Conservation (phyloP, 176 grass and related monocot genomes). For the Pharus latifolius region DNA sequence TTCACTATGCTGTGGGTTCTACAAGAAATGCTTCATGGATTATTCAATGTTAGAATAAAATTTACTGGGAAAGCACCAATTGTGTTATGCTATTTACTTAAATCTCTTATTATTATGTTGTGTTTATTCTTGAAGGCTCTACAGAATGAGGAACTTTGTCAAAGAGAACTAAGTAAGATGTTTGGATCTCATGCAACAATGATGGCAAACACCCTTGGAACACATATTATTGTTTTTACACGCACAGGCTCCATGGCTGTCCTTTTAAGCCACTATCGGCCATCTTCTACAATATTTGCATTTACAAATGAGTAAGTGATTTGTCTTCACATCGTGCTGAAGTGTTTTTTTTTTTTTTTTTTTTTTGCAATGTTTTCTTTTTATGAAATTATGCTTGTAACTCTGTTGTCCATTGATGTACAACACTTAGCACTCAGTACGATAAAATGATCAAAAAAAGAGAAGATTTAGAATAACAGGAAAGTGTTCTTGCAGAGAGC, state of each 20-base stretch:
- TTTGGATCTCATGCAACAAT: slow-evolving; percentile 89
- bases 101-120: not conserved
- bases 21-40: too few species aligned
- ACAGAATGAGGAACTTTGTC: slow-evolving; percentile 33
- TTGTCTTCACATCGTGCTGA: not conserved
- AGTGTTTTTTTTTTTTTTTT: too few species aligned
- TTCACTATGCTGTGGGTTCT: not conserved
- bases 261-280: slow-evolving; percentile 89
- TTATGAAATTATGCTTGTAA: not conserved
- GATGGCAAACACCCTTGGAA: slow-evolving; percentile 80
- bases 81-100: not conserved
- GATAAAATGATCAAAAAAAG: not conserved
- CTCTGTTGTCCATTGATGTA: not conserved
- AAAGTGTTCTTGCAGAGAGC: slow-evolving; percentile 42
- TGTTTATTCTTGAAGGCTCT: slow-evolving; percentile 40
- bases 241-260: slow-evolving; percentile 88
- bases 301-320: slow-evolving; percentile 83
- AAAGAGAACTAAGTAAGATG: slow-evolving; percentile 73
- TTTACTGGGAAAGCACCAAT: not conserved
- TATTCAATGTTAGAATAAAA: slow-evolving; percentile 21
- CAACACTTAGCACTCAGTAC: not conserved
- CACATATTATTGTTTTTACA: slow-evolving; percentile 93
- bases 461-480: not conserved
- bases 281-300: slow-evolving; percentile 75
- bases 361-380: not conserved